These are phyloP conservation scores for Claviceps spartinae DNA, from an alignment of 2,329 filamentous ascomycete genomes.

Conservation along the genomic window DNA sequence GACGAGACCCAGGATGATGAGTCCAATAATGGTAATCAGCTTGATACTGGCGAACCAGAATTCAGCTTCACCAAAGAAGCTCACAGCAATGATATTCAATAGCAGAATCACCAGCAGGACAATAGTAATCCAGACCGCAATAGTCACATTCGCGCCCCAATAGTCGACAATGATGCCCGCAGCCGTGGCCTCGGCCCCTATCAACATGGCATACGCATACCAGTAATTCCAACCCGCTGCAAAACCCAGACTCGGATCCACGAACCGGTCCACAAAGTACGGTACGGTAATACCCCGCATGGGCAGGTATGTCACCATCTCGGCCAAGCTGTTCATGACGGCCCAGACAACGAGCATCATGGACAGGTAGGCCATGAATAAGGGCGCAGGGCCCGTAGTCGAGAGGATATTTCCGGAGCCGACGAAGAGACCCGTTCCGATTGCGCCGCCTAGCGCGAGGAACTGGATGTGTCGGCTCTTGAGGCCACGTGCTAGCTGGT, in stretches of 20 bases:
- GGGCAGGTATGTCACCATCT: conserved; percentile 42
- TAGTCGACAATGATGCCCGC: conserved; percentile 46
- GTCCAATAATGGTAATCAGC: conserved; percentile 42
- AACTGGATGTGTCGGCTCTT: conserved; percentile 50
- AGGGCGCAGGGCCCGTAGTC: conserved; percentile 46
- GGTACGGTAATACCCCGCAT: conserved; percentile 43
- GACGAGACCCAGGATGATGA: conserved; percentile 42
- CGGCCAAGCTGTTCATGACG: conserved; percentile 40
- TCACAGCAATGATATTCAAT: conserved; percentile 44
- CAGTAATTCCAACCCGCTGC: conserved; percentile 49
- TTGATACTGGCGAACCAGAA: conserved; percentile 50
- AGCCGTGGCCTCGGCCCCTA: conserved; percentile 44
- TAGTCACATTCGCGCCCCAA: conserved; percentile 38
- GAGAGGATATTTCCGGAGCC: conserved; percentile 44
- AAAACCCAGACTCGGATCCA: conserved; percentile 42
- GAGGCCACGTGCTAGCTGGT: conserved; percentile 40
- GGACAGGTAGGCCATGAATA: conserved; percentile 54
- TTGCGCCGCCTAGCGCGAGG: conserved; percentile 42
- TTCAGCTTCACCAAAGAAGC: conserved; percentile 46
- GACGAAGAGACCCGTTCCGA: conserved; percentile 52
- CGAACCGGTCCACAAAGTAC: conserved; percentile 41
- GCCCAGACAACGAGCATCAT: conserved; percentile 41
- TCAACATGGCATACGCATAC: conserved; percentile 45
- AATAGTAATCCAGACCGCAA: conserved; percentile 47
- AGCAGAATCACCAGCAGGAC: conserved; percentile 38